Evolutionary conservation across 345 rosid species (phyloP).

Genomic region (Carallia brachiata): DNA sequence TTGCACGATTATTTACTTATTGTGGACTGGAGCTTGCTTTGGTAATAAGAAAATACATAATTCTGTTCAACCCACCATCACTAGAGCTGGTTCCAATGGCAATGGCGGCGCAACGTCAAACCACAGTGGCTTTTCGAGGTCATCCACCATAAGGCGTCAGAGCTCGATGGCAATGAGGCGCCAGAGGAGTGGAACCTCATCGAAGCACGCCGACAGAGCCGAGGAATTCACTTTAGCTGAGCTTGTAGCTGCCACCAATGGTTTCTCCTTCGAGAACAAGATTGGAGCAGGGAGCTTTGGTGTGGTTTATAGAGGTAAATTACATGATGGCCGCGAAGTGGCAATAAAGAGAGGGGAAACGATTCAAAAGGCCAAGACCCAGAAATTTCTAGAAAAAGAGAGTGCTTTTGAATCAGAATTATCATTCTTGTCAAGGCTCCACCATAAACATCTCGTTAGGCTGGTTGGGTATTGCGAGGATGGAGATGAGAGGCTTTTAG

Average conservation of each 20-base stretch:
- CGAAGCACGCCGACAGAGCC: constrained; percentile 72
- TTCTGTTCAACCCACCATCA: constrained; percentile 89
- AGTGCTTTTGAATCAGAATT: constrained; percentile 85
- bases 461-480: constrained; percentile 91
- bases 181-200: constrained; percentile 92
- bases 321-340: constrained; percentile 72
- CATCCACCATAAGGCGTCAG: constrained; percentile 72
- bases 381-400: constrained; percentile 89
- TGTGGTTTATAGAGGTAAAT: constrained; percentile 70
- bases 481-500: constrained; percentile 70
- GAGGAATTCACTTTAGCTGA: constrained; percentile 69
- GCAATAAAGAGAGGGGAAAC: constrained; percentile 91
- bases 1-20: constrained; percentile 55
- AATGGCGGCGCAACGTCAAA: constrained; percentile 46
- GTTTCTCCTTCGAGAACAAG: constrained; percentile 72
- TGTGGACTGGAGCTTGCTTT: constrained; percentile 78
- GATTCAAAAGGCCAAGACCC: constrained; percentile 33
- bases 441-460: constrained; percentile 85
- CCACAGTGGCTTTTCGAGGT: constrained; percentile 54
- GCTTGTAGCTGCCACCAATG: constrained; percentile 72
- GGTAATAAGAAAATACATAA: constrained; percentile 84
- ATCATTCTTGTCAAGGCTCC: constrained; percentile 77
- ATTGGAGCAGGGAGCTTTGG: constrained; percentile 93
- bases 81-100: constrained; percentile 57
- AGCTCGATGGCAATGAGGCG: constrained; percentile 73